Conservation (phyloP, 2,329 filamentous ascomycete genomes). For the Sarocladium oryzae region DNA sequence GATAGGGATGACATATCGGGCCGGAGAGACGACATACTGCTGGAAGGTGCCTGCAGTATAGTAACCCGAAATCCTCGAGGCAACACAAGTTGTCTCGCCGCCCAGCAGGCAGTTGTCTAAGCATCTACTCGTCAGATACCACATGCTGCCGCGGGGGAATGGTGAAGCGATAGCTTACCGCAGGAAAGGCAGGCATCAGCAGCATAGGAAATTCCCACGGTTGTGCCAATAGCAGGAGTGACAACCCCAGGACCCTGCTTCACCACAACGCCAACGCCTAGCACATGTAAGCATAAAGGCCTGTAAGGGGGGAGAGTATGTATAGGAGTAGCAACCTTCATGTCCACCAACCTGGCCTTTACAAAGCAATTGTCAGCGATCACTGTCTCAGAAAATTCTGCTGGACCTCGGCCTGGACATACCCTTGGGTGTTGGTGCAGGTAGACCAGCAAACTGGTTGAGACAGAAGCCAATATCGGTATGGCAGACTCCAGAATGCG, state of each 20-base stretch:
- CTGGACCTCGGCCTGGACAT: neutral
- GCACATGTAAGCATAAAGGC: neutral
- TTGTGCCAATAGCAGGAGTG: neutral
- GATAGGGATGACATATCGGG: conserved; percentile 37
- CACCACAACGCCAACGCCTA: neutral
- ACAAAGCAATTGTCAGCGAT: too few species aligned
- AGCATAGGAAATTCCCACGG: conserved; percentile 2
- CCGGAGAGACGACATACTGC: conserved; percentile 15
- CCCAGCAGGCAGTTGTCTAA: conserved; percentile 10
- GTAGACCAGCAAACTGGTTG: conserved; percentile 9
- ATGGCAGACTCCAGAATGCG: conserved; percentile 21
- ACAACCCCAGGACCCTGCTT: conserved; percentile 1
- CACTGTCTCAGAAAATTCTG: too few species aligned
- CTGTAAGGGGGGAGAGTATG: too few species aligned
- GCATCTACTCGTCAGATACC: too few species aligned
- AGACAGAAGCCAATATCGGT: conserved; percentile 16
- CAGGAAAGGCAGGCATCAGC: conserved; percentile 7
- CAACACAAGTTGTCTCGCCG: conserved; percentile 13
- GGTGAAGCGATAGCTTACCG: neutral
- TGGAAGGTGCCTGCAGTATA: conserved; percentile 20
- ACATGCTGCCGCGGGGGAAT: too few species aligned
- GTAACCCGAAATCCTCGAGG: conserved; percentile 18
- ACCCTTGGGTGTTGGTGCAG: neutral
- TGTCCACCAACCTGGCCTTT: conserved; percentile 3
- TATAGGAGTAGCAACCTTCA: too few species aligned